phyloP scores from a whole-genome alignment of 2,329 filamentous ascomycete genomes.

The Cadophora malorum region DNA sequence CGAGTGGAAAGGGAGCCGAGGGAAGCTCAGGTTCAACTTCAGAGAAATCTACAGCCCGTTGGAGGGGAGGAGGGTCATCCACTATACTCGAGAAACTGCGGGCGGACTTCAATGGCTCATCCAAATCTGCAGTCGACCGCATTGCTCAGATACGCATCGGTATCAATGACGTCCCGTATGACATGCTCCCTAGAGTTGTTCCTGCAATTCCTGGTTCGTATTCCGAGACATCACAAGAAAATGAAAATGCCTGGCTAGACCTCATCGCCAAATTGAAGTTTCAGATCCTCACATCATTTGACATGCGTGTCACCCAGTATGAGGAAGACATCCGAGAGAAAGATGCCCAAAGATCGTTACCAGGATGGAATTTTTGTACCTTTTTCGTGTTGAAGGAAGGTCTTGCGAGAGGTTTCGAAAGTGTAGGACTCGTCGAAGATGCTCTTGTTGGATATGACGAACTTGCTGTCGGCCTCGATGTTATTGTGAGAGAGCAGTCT shows the following conservation, averaged over 20 bases:
- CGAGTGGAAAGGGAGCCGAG: constrained; percentile 56
- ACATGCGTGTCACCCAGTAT: constrained; percentile 88
- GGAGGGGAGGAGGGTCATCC: constrained; percentile 77
- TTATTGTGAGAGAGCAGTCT: constrained; percentile 77
- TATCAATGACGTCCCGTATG: constrained; percentile 71
- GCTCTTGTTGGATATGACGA: constrained; percentile 95
- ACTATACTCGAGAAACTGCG: constrained; percentile 89
- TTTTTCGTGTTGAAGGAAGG: constrained; percentile 99
- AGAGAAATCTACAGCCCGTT: constrained; percentile 74
- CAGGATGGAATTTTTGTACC: constrained; percentile 99
- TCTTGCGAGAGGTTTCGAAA: constrained; percentile 91
- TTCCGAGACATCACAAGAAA: constrained; percentile 76
- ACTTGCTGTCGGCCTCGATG: constrained; percentile 84
- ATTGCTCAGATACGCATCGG: constrained; percentile 85
- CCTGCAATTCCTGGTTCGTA: constrained; percentile 69
- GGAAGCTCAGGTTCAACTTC: constrained; percentile 59
- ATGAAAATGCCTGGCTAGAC: constrained; percentile 83
- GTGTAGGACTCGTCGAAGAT: constrained; percentile 93
- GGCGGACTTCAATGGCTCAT: constrained; percentile 83
- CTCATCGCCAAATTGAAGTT: constrained; percentile 86
- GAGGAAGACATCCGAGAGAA: constrained; percentile 97
- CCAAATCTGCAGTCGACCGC: constrained; percentile 75
- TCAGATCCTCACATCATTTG: constrained; percentile 87
- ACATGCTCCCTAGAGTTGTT: constrained; percentile 66
- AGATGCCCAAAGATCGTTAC: constrained; percentile 82